Base-by-base conservation (phyloP, 129 eudicot species). In the Kitagawia praeruptora region DNA sequence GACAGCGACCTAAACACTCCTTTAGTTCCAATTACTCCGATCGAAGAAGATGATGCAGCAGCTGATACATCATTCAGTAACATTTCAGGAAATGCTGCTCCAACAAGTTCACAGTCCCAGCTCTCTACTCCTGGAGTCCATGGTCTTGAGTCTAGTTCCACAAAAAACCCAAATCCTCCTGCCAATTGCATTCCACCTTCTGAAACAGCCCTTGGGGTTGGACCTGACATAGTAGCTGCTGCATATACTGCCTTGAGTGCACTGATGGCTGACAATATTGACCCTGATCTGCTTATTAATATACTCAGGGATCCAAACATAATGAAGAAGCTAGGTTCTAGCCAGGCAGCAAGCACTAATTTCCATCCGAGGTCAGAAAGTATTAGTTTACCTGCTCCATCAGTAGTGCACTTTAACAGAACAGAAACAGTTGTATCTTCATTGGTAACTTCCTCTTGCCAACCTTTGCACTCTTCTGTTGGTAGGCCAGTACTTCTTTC, bases 21-120 rank as follows among this genome's bases (percentile, higher is more conserved):
- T 38, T 49, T 86, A n/a, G 83, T 94, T 72, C 96, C 98, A 42
- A 73, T 94, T 78, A 94, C 91, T 74, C 93, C 98, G 40, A 84
- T 94, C 3, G 98, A 94, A 85, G 98, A 94, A 23, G 98, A 94
- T 76, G 98, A 94, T 73, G 75, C 83, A 31, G 19, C 84, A 73
- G 70, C 84, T 8, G 96, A 84, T 31, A 18, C 86, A 8, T 83
- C 88, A 49, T 23, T 41, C 18, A 77, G 58, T 67, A 71, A 74
- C 54, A 23, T 79, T 71, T 82, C 47, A 16, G 47, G 19, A 77
- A 74, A 49, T 21, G 16, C 84, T 18, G 61, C 5, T 76, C 44
- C 85, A 1, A 76, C 41, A 75, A 53, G 48, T 75, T 75, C 79
- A 5, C 82, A 72, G 56, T 28, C 77, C 37, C 79, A 69, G 69